A percentile compares a stretch with the other conserved stretches of the same genome.
Evolutionary conservation across 306 rosid species (phyloP).

Genomic region (Echinosophora koreensis): DNA sequence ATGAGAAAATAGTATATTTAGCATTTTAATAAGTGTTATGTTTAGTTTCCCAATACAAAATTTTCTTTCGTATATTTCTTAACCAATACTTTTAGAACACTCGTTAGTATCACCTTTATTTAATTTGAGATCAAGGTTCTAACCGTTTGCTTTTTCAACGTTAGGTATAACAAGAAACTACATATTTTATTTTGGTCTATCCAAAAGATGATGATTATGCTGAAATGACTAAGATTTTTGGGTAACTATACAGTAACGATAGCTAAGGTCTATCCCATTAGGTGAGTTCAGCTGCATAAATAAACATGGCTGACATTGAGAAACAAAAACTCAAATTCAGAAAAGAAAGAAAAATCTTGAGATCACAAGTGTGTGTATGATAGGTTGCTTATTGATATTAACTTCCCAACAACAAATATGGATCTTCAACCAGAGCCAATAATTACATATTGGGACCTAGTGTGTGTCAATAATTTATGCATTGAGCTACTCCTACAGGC

Average conservation of each 20-base stretch:
- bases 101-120: too few species aligned
- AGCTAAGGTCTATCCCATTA: background rate
- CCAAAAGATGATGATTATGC: background rate
- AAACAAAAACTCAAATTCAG: background rate
- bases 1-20: too few species aligned
- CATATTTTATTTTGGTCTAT: background rate
- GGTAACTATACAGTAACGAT: background rate
- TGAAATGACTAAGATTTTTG: background rate
- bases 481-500: background rate
- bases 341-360: background rate
- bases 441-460: too few species aligned
- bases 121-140: background rate
- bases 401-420: constrained; percentile 3
- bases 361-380: background rate
- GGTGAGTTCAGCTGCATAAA: background rate
- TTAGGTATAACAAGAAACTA: background rate
- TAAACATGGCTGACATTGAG: background rate
- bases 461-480: background rate
- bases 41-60: too few species aligned
- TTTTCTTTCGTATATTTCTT: too few species aligned
- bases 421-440: background rate
- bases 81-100: too few species aligned
- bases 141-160: background rate
- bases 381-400: background rate
- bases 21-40: too few species aligned